Evolutionary conservation across 805 yeast genomes (phyloP).

Genomic region (Metschnikowia reukaufii): DNA sequence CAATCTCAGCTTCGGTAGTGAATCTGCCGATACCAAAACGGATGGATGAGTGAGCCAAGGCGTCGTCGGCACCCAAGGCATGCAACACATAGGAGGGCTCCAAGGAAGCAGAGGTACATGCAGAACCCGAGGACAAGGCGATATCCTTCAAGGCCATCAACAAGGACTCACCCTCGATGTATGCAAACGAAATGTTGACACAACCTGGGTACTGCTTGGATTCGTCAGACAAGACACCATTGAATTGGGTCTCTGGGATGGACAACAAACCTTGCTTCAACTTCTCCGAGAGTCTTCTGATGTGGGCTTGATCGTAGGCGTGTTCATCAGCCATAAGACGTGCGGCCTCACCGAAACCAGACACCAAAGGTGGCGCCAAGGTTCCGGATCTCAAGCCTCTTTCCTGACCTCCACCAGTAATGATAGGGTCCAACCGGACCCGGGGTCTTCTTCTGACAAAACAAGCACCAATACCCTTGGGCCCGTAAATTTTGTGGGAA

Average conservation of each 20-base stretch:
- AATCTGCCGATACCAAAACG: slow-evolving; percentile 97
- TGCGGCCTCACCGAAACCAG: slow-evolving; percentile 98
- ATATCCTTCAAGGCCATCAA: slow-evolving; percentile 97
- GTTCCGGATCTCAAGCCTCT: slow-evolving; percentile 98
- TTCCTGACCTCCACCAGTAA: slow-evolving; percentile 98
- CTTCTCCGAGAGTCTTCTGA: slow-evolving; percentile 67
- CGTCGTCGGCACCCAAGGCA: slow-evolving; percentile 97
- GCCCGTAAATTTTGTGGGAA: slow-evolving; percentile 96
- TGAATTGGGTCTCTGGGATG: slow-evolving; percentile 85
- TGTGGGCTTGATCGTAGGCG: slow-evolving; percentile 71
- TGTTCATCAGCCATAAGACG: slow-evolving; percentile 73
- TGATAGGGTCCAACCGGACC: slow-evolving; percentile 91
- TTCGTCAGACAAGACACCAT: slow-evolving; percentile 69
- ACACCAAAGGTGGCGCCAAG: slow-evolving; percentile 91
- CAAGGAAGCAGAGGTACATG: slow-evolving; percentile 97
- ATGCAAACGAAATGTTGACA: slow-evolving; percentile 94
- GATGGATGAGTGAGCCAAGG: slow-evolving; percentile 96
- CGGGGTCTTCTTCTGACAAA: slow-evolving; percentile 97
- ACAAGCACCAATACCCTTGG: slow-evolving; percentile 96
- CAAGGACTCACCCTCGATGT: slow-evolving; percentile 96
- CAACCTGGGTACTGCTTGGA: slow-evolving; percentile 75
- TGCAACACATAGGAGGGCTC: slow-evolving; percentile 97
- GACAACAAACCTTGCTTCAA: slow-evolving; percentile 70
- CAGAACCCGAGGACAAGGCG: slow-evolving; percentile 94
- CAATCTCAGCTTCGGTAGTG: slow-evolving; percentile 94